These are phyloP conservation scores for Globisporangium ultimum DNA, from an alignment of 352 stramenopile genomes.

Conservation along the genomic window DNA sequence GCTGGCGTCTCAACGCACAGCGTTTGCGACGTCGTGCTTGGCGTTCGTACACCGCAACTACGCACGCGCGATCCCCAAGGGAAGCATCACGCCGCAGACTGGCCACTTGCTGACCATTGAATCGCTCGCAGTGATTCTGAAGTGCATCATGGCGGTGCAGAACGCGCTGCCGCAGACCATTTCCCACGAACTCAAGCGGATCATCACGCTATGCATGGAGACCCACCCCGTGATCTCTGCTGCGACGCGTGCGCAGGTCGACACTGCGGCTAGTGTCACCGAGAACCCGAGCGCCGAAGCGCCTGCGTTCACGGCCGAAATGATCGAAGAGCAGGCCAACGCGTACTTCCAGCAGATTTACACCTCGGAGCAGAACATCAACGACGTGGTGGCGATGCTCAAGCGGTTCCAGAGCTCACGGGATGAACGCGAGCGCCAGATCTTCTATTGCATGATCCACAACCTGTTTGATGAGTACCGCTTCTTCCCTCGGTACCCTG, in stretches of 20 bases:
- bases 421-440: constrained; percentile 96
- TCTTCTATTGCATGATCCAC: constrained; percentile 99
- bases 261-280: constrained; percentile 16
- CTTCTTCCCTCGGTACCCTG: constrained; percentile 98
- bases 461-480: constrained; percentile 99
- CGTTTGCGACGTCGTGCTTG: constrained; percentile 81
- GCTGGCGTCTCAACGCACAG: constrained; percentile 69
- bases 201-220: constrained; percentile 82
- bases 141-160: constrained; percentile 79
- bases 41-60: constrained; percentile 87
- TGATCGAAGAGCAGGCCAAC: constrained; percentile 98
- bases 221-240: constrained; percentile 77
- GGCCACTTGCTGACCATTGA: constrained; percentile 82
- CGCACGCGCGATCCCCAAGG: constrained; percentile 76
- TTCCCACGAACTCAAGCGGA: constrained; percentile 74
- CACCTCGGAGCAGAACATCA: constrained; percentile 97
- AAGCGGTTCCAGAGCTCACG: constrained; percentile 97
- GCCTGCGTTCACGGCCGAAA: constrained; percentile 83
- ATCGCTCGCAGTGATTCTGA: constrained; percentile 79
- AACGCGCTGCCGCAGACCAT: constrained; percentile 64
- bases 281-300: constrained; percentile 14
- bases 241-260: constrained; percentile 45
- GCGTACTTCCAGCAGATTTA: constrained; percentile 99
- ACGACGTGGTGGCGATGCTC: constrained; percentile 97
- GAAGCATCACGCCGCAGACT: constrained; percentile 73